Evolutionary conservation across 352 stramenopile genomes (phyloP).

Genomic region (Phytophthora multivora): DNA sequence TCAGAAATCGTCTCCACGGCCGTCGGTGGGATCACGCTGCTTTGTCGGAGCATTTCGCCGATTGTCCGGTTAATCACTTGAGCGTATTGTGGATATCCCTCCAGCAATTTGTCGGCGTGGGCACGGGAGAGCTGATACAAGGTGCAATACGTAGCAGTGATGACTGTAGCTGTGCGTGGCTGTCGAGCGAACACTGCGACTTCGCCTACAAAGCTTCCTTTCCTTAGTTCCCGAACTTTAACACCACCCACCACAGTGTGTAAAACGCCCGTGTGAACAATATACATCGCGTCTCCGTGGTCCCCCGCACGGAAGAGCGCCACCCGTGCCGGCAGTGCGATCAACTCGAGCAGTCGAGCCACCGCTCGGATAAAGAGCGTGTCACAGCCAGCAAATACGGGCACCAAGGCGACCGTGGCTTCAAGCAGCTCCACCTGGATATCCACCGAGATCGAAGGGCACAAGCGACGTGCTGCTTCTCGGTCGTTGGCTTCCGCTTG

Average conservation of each 20-base stretch:
- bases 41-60: slow-evolving; percentile 46
- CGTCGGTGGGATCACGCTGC: slow-evolving; percentile 1
- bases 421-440: slow-evolving; percentile 73
- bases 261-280: slow-evolving; percentile 67
- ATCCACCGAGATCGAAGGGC: slow-evolving; percentile 70
- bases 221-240: slow-evolving; percentile 72
- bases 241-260: slow-evolving; percentile 62
- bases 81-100: slow-evolving; percentile 56
- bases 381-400: slow-evolving; percentile 66
- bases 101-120: slow-evolving; percentile 56
- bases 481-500: slow-evolving; percentile 67
- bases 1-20: neutral
- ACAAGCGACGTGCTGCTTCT: slow-evolving; percentile 59
- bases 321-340: slow-evolving; percentile 58
- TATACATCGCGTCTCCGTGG: slow-evolving; percentile 75
- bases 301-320: slow-evolving; percentile 63
- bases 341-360: slow-evolving; percentile 57
- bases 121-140: slow-evolving; percentile 60
- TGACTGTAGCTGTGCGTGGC: slow-evolving; percentile 63
- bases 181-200: slow-evolving; percentile 68
- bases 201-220: slow-evolving; percentile 71
- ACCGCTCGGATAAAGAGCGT: slow-evolving; percentile 64
- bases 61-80: slow-evolving; percentile 49
- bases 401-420: slow-evolving; percentile 53
- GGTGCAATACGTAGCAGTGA: slow-evolving; percentile 70